Base-by-base conservation (phyloP, 306 rosid genomes). In the Arachis hypogaea region DNA sequence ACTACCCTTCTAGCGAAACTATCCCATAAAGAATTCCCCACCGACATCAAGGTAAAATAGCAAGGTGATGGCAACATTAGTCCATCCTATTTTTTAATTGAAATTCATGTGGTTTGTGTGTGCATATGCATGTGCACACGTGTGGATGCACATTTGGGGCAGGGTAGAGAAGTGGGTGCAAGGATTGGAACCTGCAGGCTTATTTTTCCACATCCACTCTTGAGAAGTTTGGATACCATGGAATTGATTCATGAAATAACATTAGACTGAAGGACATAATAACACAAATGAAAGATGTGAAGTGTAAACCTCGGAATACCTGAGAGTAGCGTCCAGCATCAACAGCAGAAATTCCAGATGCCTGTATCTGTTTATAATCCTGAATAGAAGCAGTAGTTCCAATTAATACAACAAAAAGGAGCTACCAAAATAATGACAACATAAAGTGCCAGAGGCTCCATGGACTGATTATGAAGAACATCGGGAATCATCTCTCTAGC, bases 121-220 rank as follows among this genome's bases (percentile, higher is more conserved):
- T 14, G 65, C 22, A 7, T 22, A 18, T 18, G 30, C 59, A 9
- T 18, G 44, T 33, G 42, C 59, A 22, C 28, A 22, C 28, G 1
- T 22, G 28, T 22, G 28, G 28, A 22, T 22, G 28, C 28, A 1
- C 28, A 51, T 44, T 18, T 41, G 56, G 45, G 51, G 58, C 18
- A 41, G 68, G 36, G 22, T 14, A 63, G 7, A 47, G 36, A 28
- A 63, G 63, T 38, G 66, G 50, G 72, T 18, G 44, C 54, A 82
- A 74, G 65, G 61, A 71, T 14, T n/a, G 62, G 68, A 79, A 91
- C 96, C 98, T 88, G 98, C 60, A 40, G 88, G 89, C 68, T 88
- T 88, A 80, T 84, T 86, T 85, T 93, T 86, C 97, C 94, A 91
- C 86, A 85, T 90, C 92, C 90, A 83, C 52, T 91, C 97, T 71